phyloP scores from a whole-genome alignment of 1,284 basidiomycete species.

The Microbotryum lychnidis-dioicae region DNA sequence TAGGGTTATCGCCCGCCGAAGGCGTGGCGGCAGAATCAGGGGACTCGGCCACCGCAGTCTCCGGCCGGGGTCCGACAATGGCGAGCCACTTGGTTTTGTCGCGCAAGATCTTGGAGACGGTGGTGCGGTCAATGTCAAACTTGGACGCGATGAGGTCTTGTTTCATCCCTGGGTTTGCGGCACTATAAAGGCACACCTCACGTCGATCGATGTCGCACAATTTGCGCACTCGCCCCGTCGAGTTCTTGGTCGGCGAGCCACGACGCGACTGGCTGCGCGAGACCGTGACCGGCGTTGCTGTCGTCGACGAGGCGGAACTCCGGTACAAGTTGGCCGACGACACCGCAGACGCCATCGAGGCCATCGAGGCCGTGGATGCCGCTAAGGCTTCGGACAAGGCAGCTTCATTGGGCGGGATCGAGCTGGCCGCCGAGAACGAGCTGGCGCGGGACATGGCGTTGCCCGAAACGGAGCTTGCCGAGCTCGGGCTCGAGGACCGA shows the following conservation, averaged over 20 bases:
- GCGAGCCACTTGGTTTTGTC: conserved; percentile 71
- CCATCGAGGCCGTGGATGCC: conserved; percentile 6
- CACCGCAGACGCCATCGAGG: conserved; percentile 7
- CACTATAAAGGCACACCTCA: conserved; percentile 62
- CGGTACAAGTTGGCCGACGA: conserved; percentile 6
- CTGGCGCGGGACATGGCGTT: conserved; percentile 18
- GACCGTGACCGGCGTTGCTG: conserved; percentile 1
- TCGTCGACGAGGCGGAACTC: not conserved
- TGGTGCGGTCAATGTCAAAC: conserved; percentile 78
- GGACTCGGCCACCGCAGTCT: not conserved
- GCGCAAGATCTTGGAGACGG: conserved; percentile 87
- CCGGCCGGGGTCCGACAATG: conserved; percentile 14
- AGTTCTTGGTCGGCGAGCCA: conserved; percentile 23
- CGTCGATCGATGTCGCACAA: conserved; percentile 65
- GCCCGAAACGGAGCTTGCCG: conserved; percentile 14
- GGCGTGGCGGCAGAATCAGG: conserved; percentile 48
- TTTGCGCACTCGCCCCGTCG: conserved; percentile 38
- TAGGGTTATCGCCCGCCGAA: conserved; percentile 55
- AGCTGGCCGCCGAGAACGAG: conserved; percentile 17
- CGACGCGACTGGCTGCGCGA: conserved; percentile 1
- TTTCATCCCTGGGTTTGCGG: conserved; percentile 41
- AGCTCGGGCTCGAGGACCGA: conserved; percentile 20
- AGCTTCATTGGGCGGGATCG: conserved; percentile 10
- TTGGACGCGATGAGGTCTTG: conserved; percentile 71
- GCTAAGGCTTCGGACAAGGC: not conserved